Percentiles rank a stretch among this genome's conserved stretches.
These are phyloP conservation scores for Plasmodium vivax DNA, from an alignment of 169 alveolate species.

Conservation along the genomic window DNA sequence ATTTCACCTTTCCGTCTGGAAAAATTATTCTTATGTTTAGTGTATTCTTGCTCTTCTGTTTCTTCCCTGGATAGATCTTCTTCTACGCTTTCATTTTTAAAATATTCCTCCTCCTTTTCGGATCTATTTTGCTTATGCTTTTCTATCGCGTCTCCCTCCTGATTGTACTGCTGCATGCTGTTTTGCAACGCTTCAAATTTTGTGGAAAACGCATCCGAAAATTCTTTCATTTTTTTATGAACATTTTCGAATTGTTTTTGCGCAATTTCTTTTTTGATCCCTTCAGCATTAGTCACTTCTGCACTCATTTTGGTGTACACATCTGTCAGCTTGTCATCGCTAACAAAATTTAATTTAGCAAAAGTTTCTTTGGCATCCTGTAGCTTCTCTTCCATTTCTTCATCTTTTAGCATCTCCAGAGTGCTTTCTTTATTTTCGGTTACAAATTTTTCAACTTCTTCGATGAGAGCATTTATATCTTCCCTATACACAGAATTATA, in stretches of 20 bases:
- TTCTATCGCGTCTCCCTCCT: neutral
- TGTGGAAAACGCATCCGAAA: neutral
- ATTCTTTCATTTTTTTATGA: neutral
- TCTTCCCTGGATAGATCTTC: neutral
- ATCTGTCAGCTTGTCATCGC: neutral
- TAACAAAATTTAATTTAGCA: neutral
- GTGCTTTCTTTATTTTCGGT: neutral
- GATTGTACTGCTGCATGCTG: neutral
- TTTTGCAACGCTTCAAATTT: neutral
- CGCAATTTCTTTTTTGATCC: neutral
- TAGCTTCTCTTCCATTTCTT: neutral
- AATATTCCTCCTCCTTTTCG: slow-evolving; percentile 3
- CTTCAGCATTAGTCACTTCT: neutral
- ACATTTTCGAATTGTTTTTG: slow-evolving; percentile 6
- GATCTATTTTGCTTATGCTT: neutral
- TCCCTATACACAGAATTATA: neutral
- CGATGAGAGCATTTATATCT: neutral
- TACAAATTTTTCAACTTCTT: neutral
- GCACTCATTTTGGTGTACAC: neutral
- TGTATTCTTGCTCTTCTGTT: neutral
- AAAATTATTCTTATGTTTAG: neutral
- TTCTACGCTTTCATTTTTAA: neutral
- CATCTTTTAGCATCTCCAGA: neutral
- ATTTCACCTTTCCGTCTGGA: slow-evolving; percentile 1
- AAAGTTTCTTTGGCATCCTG: neutral